Evolutionary conservation across 495 filamentous ascomycete genomes (phyloP), one percentile per base, ranked within the genome.

Genomic region (Tuber melanosporum): DNA sequence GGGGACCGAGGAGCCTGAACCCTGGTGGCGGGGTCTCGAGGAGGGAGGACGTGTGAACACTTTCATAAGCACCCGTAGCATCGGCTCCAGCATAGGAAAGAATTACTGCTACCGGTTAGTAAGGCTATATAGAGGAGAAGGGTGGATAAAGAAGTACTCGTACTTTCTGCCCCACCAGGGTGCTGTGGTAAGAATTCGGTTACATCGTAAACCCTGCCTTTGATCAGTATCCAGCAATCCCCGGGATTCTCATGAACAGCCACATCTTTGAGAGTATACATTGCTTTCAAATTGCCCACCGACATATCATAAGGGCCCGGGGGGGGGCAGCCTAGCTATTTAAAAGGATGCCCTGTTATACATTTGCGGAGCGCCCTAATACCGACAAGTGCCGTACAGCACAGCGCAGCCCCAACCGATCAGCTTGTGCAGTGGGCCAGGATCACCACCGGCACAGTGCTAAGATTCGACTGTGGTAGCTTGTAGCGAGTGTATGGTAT

Each of bases 161-260:
- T 74, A 79, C 86, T 76, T 83, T 88, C 88, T 86, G 43, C 75
- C 80, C 91, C 91, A 2, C 91, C 91, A 6, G 91, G 91, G 78
- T 93, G 91, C 66, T 89, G 86, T 2, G 86, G 86, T 1, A 88
- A 84, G 75, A 92, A 92, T 26, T 89, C 87, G 12, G 87, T 91
- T 71, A 95, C 87, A 82, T 96, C 91, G 87, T 93, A 96, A 17
- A 95, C 92, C 39, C 87, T 85, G 71, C 89, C 89, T 79, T 93
- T 89, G 6, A 96, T 87, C 45, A 92, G 89, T 42, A 95, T 89
- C 92, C 92, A 96, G 81, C 92, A 92, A 83, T 92, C 90, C 26
- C 88, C 85, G 0, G 88, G 84, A 0, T 87, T 88, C 73, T 87
- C 89, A 81, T 94, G 92, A 74, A 86, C 84, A 2, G 88, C 86